A percentile compares a stretch with the other conserved stretches of the same genome.
Evolutionary conservation across 1,139 yeast species (phyloP).

Genomic region (Yamadazyma taylorii): DNA sequence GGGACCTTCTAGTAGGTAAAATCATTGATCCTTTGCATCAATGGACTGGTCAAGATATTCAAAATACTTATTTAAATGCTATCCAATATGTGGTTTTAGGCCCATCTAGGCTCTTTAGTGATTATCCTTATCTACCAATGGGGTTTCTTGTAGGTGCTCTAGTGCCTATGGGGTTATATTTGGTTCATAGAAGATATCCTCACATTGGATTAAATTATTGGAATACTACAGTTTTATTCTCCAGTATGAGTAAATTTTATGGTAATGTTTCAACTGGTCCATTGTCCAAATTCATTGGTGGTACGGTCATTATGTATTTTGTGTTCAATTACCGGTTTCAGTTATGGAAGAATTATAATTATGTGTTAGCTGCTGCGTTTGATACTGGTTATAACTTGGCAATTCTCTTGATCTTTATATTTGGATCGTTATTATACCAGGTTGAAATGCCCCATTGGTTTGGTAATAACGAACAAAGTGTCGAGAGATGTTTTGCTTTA

Average conservation of each 20-base stretch:
- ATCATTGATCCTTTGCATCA: slow-evolving; percentile 46
- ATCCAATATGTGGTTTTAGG: slow-evolving; percentile 52
- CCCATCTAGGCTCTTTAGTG: slow-evolving; percentile 40
- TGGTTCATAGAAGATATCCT: slow-evolving; percentile 26
- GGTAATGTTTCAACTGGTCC: slow-evolving; percentile 54
- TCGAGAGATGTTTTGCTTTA: slow-evolving; percentile 43
- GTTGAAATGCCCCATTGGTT: slow-evolving; percentile 46
- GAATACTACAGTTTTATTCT: slow-evolving; percentile 52
- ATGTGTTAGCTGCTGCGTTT: slow-evolving; percentile 49
- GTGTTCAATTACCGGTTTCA: slow-evolving; percentile 35
- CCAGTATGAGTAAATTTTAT: slow-evolving; percentile 47
- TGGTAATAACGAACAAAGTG: slow-evolving; percentile 43
- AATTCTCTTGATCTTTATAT: slow-evolving; percentile 34
- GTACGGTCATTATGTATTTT: slow-evolving; percentile 48
- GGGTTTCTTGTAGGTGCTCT: slow-evolving; percentile 44
- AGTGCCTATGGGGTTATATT: slow-evolving; percentile 35
- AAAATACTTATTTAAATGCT: slow-evolving; percentile 45
- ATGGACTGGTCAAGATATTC: slow-evolving; percentile 51
- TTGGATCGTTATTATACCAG: slow-evolving; percentile 32
- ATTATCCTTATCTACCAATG: slow-evolving; percentile 42
- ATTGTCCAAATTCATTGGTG: slow-evolving; percentile 46
- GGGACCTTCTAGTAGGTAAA: slow-evolving; percentile 38
- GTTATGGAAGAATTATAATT: slow-evolving; percentile 45
- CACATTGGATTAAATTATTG: slow-evolving; percentile 31
- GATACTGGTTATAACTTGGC: slow-evolving; percentile 51